Evolutionary conservation across 2,329 filamentous ascomycete genomes (phyloP).

Genomic region (Nemania bipapillata): DNA sequence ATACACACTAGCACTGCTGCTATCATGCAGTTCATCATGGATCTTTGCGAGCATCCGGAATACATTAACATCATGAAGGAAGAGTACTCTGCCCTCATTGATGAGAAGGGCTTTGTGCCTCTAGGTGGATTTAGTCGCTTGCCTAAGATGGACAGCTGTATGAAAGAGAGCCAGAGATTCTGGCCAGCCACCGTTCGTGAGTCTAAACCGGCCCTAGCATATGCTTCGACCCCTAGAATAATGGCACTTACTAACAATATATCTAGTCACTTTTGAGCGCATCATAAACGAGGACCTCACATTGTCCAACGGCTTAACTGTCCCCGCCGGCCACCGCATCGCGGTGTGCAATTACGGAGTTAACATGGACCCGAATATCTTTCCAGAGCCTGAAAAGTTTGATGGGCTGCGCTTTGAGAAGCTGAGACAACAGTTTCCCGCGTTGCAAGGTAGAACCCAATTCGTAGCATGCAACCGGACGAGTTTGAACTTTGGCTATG

Average conservation of each 20-base stretch:
- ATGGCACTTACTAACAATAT: neutral
- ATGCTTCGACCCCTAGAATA: neutral
- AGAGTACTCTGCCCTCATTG: conserved; percentile 48
- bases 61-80: conserved; percentile 55
- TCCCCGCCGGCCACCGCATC: conserved; percentile 47
- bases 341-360: conserved; percentile 44
- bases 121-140: conserved; percentile 43
- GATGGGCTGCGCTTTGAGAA: conserved; percentile 46
- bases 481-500: conserved; percentile 54
- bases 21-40: conserved; percentile 46
- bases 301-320: conserved; percentile 48
- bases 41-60: conserved; percentile 51
- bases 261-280: conserved; percentile 41
- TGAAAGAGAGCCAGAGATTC: conserved; percentile 53
- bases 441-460: conserved; percentile 43
- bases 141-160: conserved; percentile 51
- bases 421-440: conserved; percentile 33
- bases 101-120: conserved; percentile 38
- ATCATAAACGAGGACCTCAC: conserved; percentile 36
- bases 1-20: conserved; percentile 48
- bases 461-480: conserved; percentile 49
- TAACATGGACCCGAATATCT: conserved; percentile 32
- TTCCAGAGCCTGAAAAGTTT: conserved; percentile 40
- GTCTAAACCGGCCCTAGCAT: neutral
- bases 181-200: neutral